Base-by-base conservation (phyloP, 2,329 filamentous ascomycete genomes). In the Aspergillus novoparasiticus region DNA sequence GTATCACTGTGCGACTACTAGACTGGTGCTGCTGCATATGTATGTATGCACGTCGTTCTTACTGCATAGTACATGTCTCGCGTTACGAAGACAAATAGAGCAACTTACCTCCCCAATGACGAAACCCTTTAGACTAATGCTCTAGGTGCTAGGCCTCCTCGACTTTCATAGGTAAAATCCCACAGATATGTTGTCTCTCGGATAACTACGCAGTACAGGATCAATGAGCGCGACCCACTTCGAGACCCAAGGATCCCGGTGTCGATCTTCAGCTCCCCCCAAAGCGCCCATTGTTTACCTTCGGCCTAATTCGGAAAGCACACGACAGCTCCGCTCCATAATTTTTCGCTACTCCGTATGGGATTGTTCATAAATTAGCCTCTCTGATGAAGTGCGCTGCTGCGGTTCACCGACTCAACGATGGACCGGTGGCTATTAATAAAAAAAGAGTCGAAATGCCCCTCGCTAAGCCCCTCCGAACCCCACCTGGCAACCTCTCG, bases 391-490 rank as follows among this genome's bases (percentile, higher is more conserved):
- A 41, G 16, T n/a, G 39, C 6, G 39, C 19, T n/a, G 39, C 43
- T 46, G 11, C 3, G 43, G 9, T 46, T 23, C 43, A 46, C 43
- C 43, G 43, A 46, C 43, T 21, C n/a, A 46, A 12, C n/a, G 6
- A 23, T 23, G 19, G n/a, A 46, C 9, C 32, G 8, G n/a, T 28
- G 4, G 9, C 51, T 55, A 55, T 36, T 28, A 39, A 55, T 55
- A 55, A 36, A 36, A 36, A 36, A 26, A 4, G 21, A 12, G 11
- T 14, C 9, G 10, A 39, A 10, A 10, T 55, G 51, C 51, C 51
- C 51, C 51, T 55, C 51, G 21, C 32, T 55, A 36, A 55, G 51
- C 51, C 51, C 51, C 51, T 55, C 51, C n/a, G 26, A 51, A 36
- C 51, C 51, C 30, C 51, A 36, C 51, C 19, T 55, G 10, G 48